These are phyloP conservation scores for Solanum microdontum DNA, from an alignment of 257 asterid species.

Conservation along the genomic window DNA sequence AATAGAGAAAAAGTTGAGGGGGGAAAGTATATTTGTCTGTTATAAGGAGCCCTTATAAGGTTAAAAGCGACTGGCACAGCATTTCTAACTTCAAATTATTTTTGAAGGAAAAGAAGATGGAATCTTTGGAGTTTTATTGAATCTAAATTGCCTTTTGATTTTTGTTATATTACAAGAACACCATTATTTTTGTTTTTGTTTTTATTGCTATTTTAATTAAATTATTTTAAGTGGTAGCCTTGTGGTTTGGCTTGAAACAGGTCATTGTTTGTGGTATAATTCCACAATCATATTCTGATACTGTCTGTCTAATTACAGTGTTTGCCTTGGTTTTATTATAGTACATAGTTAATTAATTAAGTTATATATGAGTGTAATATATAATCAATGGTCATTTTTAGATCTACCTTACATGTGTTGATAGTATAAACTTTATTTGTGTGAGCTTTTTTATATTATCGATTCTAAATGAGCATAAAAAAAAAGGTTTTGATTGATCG, in stretches of 20 bases:
- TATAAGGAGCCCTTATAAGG: slow-evolving; percentile 7
- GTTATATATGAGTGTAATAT: neutral
- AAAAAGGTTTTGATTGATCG: neutral
- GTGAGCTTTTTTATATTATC: neutral
- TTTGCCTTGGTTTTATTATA: neutral
- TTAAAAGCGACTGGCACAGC: neutral
- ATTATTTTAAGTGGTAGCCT: neutral
- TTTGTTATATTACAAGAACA: slow-evolving; percentile 9
- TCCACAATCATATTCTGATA: slow-evolving; percentile 2
- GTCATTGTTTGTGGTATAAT: slow-evolving; percentile 7
- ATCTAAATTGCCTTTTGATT: slow-evolving; percentile 9
- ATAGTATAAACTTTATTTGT: neutral
- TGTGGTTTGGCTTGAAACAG: slow-evolving; percentile 2
- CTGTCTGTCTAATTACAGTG: neutral
- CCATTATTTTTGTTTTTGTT: slow-evolving; percentile 10
- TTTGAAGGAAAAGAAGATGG: slow-evolving; percentile 7
- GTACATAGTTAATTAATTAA: neutral
- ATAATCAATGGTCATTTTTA: neutral
- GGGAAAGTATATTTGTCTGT: slow-evolving; percentile 15
- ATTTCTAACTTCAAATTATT: neutral
- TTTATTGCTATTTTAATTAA: neutral
- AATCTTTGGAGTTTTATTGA: slow-evolving; percentile 16
- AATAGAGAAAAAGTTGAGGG: neutral
- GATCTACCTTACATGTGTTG: neutral
- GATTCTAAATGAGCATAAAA: neutral